These are phyloP conservation scores for Trichoderma gracile DNA, from an alignment of 2,329 filamentous ascomycete genomes.

Conservation along the genomic window DNA sequence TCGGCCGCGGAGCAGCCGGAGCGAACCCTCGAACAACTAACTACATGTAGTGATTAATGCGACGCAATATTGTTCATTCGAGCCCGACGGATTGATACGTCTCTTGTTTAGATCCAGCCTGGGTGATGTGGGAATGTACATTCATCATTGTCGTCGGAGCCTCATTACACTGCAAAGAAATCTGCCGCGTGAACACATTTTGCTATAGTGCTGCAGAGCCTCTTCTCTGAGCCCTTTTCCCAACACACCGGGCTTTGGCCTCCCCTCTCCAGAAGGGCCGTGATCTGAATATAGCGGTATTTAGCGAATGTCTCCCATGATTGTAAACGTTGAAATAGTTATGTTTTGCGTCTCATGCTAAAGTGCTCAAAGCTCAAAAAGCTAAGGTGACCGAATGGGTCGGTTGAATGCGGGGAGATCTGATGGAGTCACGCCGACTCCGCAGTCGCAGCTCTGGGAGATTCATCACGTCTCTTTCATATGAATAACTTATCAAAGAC, in stretches of 20 bases:
- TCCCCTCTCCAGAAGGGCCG: too few species aligned
- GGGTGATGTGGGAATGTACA: neutral
- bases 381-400: slow-evolving; percentile 1
- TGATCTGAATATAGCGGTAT: too few species aligned
- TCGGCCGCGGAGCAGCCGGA: neutral
- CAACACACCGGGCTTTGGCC: neutral
- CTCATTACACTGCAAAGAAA: slow-evolving; percentile 1
- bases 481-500: neutral
- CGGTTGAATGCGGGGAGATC: slow-evolving; percentile 13
- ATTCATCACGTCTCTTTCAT: neutral
- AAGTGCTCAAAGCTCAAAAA: too few species aligned
- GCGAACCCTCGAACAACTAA: neutral
- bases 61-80: neutral
- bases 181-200: neutral
- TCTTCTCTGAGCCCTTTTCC: neutral
- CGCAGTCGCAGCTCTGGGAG: slow-evolving; percentile 1
- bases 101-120: neutral
- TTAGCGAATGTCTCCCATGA: too few species aligned
- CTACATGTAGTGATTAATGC: neutral
- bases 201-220: neutral
- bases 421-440: slow-evolving; percentile 12
- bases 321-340: neutral
- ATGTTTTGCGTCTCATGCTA: too few species aligned
- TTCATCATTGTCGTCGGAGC: neutral
- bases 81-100: neutral